Base-by-base conservation (phyloP, 108 stramenopile genomes). In the Nannochloropsis oceanica region DNA sequence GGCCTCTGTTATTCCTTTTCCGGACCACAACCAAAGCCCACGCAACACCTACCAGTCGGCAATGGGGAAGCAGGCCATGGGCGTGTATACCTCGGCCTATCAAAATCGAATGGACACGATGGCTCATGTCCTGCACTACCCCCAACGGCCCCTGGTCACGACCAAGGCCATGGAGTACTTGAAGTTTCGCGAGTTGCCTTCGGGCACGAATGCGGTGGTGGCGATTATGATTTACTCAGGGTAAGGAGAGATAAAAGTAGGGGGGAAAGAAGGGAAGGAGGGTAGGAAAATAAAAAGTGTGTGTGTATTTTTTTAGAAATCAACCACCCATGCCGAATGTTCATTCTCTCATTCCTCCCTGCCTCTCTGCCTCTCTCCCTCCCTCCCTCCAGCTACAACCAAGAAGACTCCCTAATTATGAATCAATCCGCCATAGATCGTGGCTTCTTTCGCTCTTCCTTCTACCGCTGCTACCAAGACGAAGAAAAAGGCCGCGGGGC, bases 11-110 rank as follows among this genome's bases (percentile, higher is more conserved):
- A 98, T 99, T 89, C 99, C 99, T 22, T 99, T 99, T 91, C 98
- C 99, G 8, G 97, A 99, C 92, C 98, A 99, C 93, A 99, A 99
- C 91, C 99, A 99, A 92, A 94, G 93, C 89, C 99, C 99, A 25
- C 95, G 99, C 89, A 99, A 99, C 92, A 98, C 97, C 18, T 99
- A 98, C 92, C 96, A 99, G 94, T 93, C 89, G 59, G 94, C 94
- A 34, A 94, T 94, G 94, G 92, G 92, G 26, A 93, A 92, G 86
- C 93, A 93, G 84, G 97, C 97, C 44, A 97, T 99, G 96, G 99
- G 97, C 82, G 96, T 97, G 50, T 97, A 96, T 87, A 94, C 95
- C 18, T 95, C 94, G 25, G 97, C 97, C 91, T 97, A 95, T 84
- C 94, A 97, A 90, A 94, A 96, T 80, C 94, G 99, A n/a, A 98